Conservation (phyloP, 306 rosid species). For the Lathyrus tuberosus region DNA sequence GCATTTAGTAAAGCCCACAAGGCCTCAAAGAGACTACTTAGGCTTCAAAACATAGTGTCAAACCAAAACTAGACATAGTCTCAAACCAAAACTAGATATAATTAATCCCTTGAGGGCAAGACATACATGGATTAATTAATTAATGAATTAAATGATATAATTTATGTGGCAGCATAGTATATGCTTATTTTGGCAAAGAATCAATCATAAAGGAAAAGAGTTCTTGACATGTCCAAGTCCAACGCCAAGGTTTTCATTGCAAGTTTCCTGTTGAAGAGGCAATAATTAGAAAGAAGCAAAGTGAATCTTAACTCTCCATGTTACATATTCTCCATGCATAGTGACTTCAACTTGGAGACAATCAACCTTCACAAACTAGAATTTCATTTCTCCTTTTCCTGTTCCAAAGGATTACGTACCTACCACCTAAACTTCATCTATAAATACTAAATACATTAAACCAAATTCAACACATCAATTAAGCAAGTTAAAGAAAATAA, state of each 20-base stretch:
- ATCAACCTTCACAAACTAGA: conserved; percentile 50
- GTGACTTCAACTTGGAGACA: conserved; percentile 70
- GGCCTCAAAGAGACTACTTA: background rate
- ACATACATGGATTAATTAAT: conserved; percentile 18
- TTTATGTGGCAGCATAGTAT: conserved; percentile 15
- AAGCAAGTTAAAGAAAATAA: background rate
- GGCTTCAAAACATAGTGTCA: background rate
- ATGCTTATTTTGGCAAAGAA: conserved; percentile 41
- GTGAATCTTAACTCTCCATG: conserved; percentile 26
- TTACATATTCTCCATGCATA: conserved; percentile 51
- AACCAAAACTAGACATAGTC: background rate
- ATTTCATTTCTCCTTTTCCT: conserved; percentile 29
- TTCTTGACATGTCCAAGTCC: conserved; percentile 42
- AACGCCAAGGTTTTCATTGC: conserved; percentile 41
- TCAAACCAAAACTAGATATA: background rate
- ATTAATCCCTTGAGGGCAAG: background rate
- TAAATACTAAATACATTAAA: conserved; percentile 28
- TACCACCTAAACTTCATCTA: conserved; percentile 25
- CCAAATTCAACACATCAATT: conserved; percentile 1
- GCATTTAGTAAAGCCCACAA: background rate
- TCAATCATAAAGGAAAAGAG: conserved; percentile 33
- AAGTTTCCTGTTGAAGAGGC: conserved; percentile 53
- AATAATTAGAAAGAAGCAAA: conserved; percentile 36
- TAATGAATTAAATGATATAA: background rate
- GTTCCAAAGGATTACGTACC: conserved; percentile 24